Evolutionary conservation across 306 rosid species (phyloP).

Genomic region (Morella rubra): DNA sequence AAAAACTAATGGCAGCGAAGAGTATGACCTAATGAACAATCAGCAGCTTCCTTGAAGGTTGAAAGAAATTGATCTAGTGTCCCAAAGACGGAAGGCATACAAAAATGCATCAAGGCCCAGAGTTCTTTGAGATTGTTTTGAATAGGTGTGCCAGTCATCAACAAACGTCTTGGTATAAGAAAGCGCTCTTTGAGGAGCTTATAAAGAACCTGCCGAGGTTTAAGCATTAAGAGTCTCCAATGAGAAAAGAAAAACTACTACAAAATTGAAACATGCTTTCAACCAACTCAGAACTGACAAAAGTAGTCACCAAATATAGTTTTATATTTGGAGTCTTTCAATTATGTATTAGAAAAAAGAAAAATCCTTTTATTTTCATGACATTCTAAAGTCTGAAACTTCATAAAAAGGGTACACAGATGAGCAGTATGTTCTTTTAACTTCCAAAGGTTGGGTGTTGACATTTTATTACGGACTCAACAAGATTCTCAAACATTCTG

Average conservation of each 20-base stretch:
- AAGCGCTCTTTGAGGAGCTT: conserved; percentile 69
- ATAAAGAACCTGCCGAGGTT: conserved; percentile 68
- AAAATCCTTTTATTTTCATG: not conserved
- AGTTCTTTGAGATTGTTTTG: conserved; percentile 88
- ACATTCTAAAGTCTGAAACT: not conserved
- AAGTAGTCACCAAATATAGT: not conserved
- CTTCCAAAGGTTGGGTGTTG: not conserved
- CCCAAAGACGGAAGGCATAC: conserved; percentile 93
- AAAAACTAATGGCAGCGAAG: conserved; percentile 17
- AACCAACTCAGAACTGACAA: not conserved
- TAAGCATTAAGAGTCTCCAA: conserved; percentile 25
- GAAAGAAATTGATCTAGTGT: conserved; percentile 71
- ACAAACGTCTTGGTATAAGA: conserved; percentile 81
- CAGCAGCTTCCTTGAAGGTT: conserved; percentile 70
- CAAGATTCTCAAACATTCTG: not conserved
- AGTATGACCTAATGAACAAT: conserved; percentile 59
- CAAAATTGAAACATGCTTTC: not conserved
- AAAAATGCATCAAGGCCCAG: conserved; percentile 87
- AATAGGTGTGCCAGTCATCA: conserved; percentile 97
- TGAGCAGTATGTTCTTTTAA: not conserved
- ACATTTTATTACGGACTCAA: not conserved
- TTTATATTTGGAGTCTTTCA: not conserved
- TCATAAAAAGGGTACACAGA: not conserved
- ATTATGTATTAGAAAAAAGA: not conserved
- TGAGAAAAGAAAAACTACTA: not conserved